Percentiles rank a stretch among this genome's conserved stretches.
Conservation (phyloP, 1,139 yeast genomes). For the Sugiyamaella paludigena region DNA sequence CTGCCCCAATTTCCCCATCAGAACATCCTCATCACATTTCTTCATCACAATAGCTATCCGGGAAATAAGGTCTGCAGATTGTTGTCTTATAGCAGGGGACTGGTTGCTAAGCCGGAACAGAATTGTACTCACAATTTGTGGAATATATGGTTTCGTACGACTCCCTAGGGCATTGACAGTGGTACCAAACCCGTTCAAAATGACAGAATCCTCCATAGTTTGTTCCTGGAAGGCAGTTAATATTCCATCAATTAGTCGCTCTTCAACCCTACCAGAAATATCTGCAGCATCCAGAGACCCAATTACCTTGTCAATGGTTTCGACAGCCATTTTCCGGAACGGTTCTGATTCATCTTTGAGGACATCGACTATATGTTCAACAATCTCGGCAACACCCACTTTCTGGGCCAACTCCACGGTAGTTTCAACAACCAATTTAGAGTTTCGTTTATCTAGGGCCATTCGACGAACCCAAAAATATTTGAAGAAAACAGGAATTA, state of each 20-base stretch:
- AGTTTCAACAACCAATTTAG: constrained; percentile 67
- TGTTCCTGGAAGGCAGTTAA: constrained; percentile 86
- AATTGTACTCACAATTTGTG: constrained; percentile 70
- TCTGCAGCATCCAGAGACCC: constrained; percentile 49
- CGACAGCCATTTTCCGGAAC: constrained; percentile 74
- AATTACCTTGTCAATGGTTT: constrained; percentile 56
- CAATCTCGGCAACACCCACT: constrained; percentile 61
- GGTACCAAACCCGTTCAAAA: constrained; percentile 64
- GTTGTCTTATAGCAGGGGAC: constrained; percentile 72
- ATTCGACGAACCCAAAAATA: constrained; percentile 65
- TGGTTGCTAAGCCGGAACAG: constrained; percentile 74
- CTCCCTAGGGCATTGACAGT: constrained; percentile 66
- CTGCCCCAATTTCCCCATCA: constrained; percentile 66
- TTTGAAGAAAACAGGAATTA: constrained; percentile 63
- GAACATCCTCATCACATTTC: constrained; percentile 60
- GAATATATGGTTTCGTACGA: constrained; percentile 69
- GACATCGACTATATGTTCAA: constrained; percentile 56
- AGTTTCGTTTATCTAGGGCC: constrained; percentile 51
- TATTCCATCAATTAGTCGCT: constrained; percentile 73
- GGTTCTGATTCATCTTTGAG: constrained; percentile 83
- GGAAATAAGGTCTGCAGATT: constrained; percentile 76
- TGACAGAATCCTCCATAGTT: constrained; percentile 49
- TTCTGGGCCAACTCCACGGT: constrained; percentile 65
- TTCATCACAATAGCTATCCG: constrained; percentile 66
- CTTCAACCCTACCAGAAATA: constrained; percentile 58